A percentile compares a stretch with the other conserved stretches of the same genome.
phyloP scores from a whole-genome alignment of 441 rosid species.

The Gossypium schwendimanii region DNA sequence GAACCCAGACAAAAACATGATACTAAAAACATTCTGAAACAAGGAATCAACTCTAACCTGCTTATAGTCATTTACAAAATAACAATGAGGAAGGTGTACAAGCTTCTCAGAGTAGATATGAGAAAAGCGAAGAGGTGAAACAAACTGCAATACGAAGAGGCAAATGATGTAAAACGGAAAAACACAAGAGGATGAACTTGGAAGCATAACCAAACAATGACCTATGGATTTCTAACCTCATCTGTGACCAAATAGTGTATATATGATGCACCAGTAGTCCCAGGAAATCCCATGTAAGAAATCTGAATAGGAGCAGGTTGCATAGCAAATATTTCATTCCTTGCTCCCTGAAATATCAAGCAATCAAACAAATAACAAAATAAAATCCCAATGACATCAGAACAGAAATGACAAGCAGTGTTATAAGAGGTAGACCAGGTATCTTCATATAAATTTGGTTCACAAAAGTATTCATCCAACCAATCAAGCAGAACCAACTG shows the following conservation, averaged over 20 bases:
- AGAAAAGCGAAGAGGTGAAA: conserved; percentile 64
- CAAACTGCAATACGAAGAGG: conserved; percentile 48
- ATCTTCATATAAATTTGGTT: background rate
- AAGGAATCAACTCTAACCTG: conserved; percentile 43
- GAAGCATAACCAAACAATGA: background rate
- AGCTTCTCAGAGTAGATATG: conserved; percentile 93
- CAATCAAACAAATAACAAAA: background rate
- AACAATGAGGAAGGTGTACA: conserved; percentile 95
- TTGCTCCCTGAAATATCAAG: conserved; percentile 60
- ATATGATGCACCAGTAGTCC: conserved; percentile 92
- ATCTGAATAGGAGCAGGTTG: conserved; percentile 96
- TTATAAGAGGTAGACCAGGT: background rate
- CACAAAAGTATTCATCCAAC: background rate
- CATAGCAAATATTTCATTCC: conserved; percentile 97
- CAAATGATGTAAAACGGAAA: conserved; percentile 9
- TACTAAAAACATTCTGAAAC: background rate
- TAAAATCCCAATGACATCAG: background rate
- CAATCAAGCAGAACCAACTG: background rate
- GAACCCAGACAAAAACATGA: conserved; percentile 8
- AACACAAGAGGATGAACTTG: too few species aligned
- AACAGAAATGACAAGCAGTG: background rate
- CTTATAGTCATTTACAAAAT: conserved; percentile 96
- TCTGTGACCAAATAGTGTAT: conserved; percentile 96
- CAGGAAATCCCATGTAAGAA: conserved; percentile 99
- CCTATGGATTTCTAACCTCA: conserved; percentile 46